Conservation (phyloP, 148 eudicot genomes). For the Chenopodium quinoa region DNA sequence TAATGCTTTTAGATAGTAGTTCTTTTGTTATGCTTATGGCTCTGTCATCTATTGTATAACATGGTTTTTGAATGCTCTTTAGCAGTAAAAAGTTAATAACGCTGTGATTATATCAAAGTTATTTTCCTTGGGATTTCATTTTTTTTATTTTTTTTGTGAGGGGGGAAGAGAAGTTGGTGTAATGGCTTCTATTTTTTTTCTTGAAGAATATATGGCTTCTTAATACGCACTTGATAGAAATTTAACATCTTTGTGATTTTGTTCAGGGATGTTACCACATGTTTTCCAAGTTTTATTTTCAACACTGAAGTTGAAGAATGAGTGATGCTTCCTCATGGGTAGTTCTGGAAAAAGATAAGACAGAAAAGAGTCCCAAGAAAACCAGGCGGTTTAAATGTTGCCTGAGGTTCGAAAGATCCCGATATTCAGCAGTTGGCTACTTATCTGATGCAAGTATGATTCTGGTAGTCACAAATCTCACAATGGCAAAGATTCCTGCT, state of each 20-base stretch:
- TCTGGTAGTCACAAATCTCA: constrained; percentile 1
- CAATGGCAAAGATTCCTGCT: not conserved
- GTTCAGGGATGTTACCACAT: constrained; percentile 71
- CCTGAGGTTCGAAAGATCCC: not conserved
- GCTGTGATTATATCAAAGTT: not conserved
- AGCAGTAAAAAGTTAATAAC: not conserved
- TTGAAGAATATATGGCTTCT: no score
- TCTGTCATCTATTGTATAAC: not conserved
- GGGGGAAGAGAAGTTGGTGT: no score
- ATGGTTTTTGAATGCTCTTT: not conserved
- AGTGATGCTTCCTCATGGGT: not conserved
- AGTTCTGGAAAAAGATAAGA: not conserved
- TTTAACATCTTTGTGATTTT: constrained; percentile 1
- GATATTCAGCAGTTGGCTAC: no score
- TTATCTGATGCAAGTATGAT: not conserved
- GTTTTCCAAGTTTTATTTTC: constrained; percentile 79
- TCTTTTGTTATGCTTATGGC: not conserved
- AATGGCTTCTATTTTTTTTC: no score
- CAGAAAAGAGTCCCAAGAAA: not conserved
- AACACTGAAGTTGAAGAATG: constrained; percentile 71
- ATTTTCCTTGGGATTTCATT: no score
- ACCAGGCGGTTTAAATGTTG: not conserved
- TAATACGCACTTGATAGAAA: not conserved
- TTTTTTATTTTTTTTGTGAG: no score
- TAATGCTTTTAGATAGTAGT: not conserved